Conservation (phyloP, 768 basidiomycete genomes). For the Kwoniella bestiolae region DNA sequence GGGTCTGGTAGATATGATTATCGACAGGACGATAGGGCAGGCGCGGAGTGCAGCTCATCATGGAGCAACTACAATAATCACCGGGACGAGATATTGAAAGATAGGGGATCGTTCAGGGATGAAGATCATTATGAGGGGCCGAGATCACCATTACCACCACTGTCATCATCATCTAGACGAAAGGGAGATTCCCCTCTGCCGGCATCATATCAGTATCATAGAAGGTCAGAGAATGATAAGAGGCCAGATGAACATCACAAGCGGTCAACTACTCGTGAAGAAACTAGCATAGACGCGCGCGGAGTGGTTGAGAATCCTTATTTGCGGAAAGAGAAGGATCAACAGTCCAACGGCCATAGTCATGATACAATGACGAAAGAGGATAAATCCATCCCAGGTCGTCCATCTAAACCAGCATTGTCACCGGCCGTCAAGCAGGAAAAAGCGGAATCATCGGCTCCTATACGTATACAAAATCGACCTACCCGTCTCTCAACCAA, state of each 20-base stretch:
- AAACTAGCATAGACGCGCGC: too few species aligned
- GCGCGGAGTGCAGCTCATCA: neutral
- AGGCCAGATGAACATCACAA: neutral
- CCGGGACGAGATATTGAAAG: slow-evolving; percentile 1
- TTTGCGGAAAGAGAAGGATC: neutral
- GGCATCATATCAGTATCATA: neutral
- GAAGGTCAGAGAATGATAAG: neutral
- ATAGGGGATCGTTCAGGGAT: neutral
- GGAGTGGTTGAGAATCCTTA: too few species aligned
- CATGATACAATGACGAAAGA: neutral
- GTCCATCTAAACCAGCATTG: too few species aligned
- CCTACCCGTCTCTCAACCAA: slow-evolving; percentile 3
- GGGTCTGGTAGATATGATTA: neutral
- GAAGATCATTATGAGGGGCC: slow-evolving; percentile 6
- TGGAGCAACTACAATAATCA: neutral
- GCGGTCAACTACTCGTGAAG: neutral
- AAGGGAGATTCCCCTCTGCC: neutral
- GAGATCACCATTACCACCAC: neutral
- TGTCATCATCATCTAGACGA: neutral
- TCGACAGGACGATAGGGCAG: slow-evolving; percentile 1
- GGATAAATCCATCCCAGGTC: neutral
- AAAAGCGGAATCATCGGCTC: slow-evolving; percentile 3
- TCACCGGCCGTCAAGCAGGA: neutral
- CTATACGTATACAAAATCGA: slow-evolving; percentile 22
- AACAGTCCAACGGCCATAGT: neutral